Conservation (phyloP, 208 protist species). For the Herpetomonas muscarum region DNA sequence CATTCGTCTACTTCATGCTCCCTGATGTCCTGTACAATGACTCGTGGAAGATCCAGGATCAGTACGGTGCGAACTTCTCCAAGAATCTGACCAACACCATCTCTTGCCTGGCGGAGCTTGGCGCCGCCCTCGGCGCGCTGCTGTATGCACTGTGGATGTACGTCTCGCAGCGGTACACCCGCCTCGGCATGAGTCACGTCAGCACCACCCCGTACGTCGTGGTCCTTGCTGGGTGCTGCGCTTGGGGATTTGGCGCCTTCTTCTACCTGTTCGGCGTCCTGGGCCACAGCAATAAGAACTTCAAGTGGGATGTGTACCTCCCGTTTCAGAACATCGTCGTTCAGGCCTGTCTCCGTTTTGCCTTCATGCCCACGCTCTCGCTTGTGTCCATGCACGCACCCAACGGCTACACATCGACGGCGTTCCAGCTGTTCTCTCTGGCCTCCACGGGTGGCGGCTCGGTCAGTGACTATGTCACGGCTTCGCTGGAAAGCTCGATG, state of each 20-base stretch:
- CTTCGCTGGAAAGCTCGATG: conserved; percentile 12
- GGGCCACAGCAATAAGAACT: conserved; percentile 16
- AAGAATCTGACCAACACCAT: conserved; percentile 11
- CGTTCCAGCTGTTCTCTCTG: conserved; percentile 30
- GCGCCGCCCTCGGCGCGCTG: conserved; percentile 18
- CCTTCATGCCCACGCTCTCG: conserved; percentile 36
- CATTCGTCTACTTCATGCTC: conserved; percentile 41
- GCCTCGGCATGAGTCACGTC: neutral
- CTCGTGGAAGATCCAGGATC: conserved; percentile 10
- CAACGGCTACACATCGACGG: conserved; percentile 19
- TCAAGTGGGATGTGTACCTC: conserved; percentile 27
- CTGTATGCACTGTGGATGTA: conserved; percentile 34
- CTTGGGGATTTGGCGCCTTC: conserved; percentile 23
- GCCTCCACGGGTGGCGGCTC: conserved; percentile 16
- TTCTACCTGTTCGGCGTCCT: conserved; percentile 23
- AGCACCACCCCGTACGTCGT: conserved; percentile 24
- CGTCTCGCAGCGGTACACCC: conserved; percentile 16
- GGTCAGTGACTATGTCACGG: conserved; percentile 10
- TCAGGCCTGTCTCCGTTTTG: conserved; percentile 18
- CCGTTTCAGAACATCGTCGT: conserved; percentile 28
- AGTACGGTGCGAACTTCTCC: conserved; percentile 1
- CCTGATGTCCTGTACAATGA: conserved; percentile 24
- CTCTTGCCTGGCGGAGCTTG: conserved; percentile 12
- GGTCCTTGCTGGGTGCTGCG: conserved; percentile 19
- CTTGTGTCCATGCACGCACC: conserved; percentile 33